Evolutionary conservation across 2,329 filamentous ascomycete genomes (phyloP).

Genomic region (Pleoardoris graminearum): DNA sequence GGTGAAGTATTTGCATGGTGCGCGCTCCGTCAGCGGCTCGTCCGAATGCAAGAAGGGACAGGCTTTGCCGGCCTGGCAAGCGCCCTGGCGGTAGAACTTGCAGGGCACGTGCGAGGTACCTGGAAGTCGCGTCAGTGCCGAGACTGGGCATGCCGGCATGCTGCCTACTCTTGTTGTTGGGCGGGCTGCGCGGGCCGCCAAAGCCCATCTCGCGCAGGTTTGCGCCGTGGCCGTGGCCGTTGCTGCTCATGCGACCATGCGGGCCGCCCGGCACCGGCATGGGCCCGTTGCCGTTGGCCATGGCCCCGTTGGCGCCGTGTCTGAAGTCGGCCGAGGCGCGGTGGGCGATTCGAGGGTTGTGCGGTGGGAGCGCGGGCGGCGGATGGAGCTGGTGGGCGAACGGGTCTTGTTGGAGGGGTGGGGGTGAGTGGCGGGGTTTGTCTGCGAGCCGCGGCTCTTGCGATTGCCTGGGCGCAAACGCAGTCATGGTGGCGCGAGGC

Average conservation of each 20-base stretch:
- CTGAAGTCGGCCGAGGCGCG: conserved; percentile 39
- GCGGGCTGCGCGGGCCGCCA: conserved; percentile 51
- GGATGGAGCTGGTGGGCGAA: conserved; percentile 35
- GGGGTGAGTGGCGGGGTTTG: conserved; percentile 37
- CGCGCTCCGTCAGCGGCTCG: conserved; percentile 78
- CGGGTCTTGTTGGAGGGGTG: conserved; percentile 30
- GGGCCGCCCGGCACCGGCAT: conserved; percentile 43
- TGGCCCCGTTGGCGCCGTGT: conserved; percentile 34
- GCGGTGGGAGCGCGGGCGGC: conserved; percentile 20
- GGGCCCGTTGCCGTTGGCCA: conserved; percentile 42
- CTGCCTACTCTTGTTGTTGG: conserved; percentile 54
- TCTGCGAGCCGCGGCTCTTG: conserved; percentile 20
- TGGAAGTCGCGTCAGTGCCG: conserved; percentile 46
- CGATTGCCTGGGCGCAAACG: conserved; percentile 29
- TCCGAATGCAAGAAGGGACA: conserved; percentile 97
- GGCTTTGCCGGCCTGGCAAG: conserved; percentile 92
- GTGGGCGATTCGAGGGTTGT: conserved; percentile 28
- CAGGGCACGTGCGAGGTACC: conserved; percentile 97
- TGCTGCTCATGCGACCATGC: conserved; percentile 33
- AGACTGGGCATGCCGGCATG: neutral
- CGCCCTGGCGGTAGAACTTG: conserved; percentile 98
- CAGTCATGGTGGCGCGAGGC: conserved; percentile 28
- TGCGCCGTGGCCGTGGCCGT: conserved; percentile 34
- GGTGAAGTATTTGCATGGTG: conserved; percentile 96
- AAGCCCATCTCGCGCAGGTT: conserved; percentile 46